Evolutionary conservation across 2,329 filamentous ascomycete genomes (phyloP), one percentile per base, ranked within the genome.

Genomic region (Amauroascus niger): DNA sequence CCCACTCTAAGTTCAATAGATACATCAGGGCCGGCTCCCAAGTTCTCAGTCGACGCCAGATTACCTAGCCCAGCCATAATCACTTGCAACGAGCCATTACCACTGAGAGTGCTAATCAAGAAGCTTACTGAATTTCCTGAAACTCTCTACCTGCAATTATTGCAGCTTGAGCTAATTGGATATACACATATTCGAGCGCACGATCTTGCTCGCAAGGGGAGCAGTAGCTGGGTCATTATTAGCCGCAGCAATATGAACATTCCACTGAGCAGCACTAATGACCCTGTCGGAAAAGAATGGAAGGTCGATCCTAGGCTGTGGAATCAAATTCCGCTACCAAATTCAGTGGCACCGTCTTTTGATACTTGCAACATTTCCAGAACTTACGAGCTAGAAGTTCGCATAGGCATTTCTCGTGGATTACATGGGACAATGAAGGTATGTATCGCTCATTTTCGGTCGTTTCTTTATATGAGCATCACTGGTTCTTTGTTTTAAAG

Each of bases 61-160:
- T 73, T 98, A 30, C 93, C 93, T 0, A 87, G 89, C 64, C 93
- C 93, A 3, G 79, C 88, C 2, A 86, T 96, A 43, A 73, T 97
- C 48, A 96, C 90, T 0, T 95, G 90, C 72, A 94, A 95, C 66
- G 80, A 90, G 60, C 83, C 88, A 4, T 63, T 97, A 6, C 91
- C 91, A 0, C 74, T 97, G 2, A 80, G 88, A 1, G 72, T 98
- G 7, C 74, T 96, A 13, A 77, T 89, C 37, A 88, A 84, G 63
- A 95, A 88, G 66, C 72, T 89, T 20, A 84, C 79, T 52, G 76
- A 84, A 16, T 82, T 81, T 47, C 74, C 76, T 0, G 87, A 88
- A 53, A 79, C 81, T 24, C 76, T 95, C 1, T 88, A 84, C 61
- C 72, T 98, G 11, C 81, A 85, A 33, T 86, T 84, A 32, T 72